Evolutionary conservation across 2,329 filamentous ascomycete species (phyloP), one percentile per base, ranked within the genome.

Genomic region (Diaporthe nobilis): DNA sequence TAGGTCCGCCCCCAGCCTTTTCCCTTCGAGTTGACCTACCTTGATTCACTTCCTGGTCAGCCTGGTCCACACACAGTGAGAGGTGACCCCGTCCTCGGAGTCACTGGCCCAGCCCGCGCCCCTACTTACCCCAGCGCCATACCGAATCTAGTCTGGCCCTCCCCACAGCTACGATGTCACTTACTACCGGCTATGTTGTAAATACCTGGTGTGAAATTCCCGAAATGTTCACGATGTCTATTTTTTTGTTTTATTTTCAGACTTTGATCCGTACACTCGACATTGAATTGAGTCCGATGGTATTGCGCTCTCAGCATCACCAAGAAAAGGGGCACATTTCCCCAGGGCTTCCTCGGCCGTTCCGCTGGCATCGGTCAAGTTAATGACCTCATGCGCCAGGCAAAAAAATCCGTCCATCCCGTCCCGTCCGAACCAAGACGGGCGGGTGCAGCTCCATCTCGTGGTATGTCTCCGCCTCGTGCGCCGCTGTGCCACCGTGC

Each of bases 401-500:
- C 4, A 2, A 20, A 70, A 39, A 53, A 25, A 73, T 15, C 65
- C 65, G 65, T n/a, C 31, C 53, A 47, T 61, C 60, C 61, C 61
- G 42, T 49, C 61, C 61, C 71, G 67, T 55, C 34, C 60, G 17
- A 47, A 28, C 57, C 44, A 34, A 49, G 28, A 53, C 73, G 73
- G 73, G 47, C 57, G 44, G 47, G 28, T 72, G 67, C 73, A 72
- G 31, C 31, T 51, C 73, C 53, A 71, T 55, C 73, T 72, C 73
- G 65, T 75, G 73, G 67, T 39, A 53, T 57, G 67, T 70, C 65
- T 70, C 65, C 65, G 65, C 65, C 49, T 70, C 65, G 65, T 55
- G 65, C 49, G 65, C 65, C 49, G 65, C 34, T 22, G 65, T 70
- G 34, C 20, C n/a, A 55, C 65, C 20, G 58, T 42, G 37, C 12